A percentile compares a stretch with the other conserved stretches of the same genome.
These are phyloP conservation scores for Schwanniomyces pseudopolymorphus DNA, from an alignment of 805 yeast genomes.

Conservation along the genomic window DNA sequence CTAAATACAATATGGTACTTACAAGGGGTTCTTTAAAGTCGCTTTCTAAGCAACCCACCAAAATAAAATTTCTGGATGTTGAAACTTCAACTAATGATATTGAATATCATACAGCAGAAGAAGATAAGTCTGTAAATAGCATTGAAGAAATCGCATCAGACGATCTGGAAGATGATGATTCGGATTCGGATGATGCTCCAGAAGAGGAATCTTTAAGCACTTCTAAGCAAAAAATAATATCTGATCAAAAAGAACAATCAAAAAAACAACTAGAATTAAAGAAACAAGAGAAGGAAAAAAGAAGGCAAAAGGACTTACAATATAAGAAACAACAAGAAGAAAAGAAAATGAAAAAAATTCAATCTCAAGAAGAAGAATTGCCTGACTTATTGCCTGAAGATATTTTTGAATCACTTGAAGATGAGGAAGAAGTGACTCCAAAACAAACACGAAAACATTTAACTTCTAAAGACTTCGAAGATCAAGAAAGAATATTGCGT, in stretches of 20 bases:
- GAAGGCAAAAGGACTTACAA: slow-evolving; percentile 33
- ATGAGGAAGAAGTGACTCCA: slow-evolving; percentile 8
- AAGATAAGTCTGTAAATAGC: slow-evolving; percentile 5
- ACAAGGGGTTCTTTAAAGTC: slow-evolving; percentile 24
- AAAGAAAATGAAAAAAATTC: slow-evolving; percentile 19
- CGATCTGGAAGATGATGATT: slow-evolving; percentile 20
- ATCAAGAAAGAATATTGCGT: slow-evolving; percentile 23
- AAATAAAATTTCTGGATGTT: slow-evolving; percentile 33
- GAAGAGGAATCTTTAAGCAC: slow-evolving; percentile 40
- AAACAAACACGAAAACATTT: slow-evolving; percentile 20
- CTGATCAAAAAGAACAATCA: slow-evolving; percentile 22
- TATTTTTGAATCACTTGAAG: slow-evolving; percentile 23
- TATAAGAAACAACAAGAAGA: slow-evolving; percentile 36
- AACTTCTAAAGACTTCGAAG: slow-evolving; percentile 31
- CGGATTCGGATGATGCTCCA: slow-evolving; percentile 34
- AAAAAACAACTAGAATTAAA: slow-evolving; percentile 22
- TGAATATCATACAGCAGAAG: slow-evolving; percentile 18
- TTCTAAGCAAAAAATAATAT: slow-evolving; percentile 25
- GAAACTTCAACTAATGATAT: slow-evolving; percentile 17
- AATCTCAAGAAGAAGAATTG: slow-evolving; percentile 20
- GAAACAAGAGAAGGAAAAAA: slow-evolving; percentile 30
- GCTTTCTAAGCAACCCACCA: slow-evolving; percentile 15
- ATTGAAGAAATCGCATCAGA: neutral
- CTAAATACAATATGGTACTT: slow-evolving; percentile 20
- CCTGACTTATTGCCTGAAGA: slow-evolving; percentile 46